Evolutionary conservation across 345 rosid genomes (phyloP), one percentile per base, ranked within the genome.

Genomic region (Eucalyptus viminalis): DNA sequence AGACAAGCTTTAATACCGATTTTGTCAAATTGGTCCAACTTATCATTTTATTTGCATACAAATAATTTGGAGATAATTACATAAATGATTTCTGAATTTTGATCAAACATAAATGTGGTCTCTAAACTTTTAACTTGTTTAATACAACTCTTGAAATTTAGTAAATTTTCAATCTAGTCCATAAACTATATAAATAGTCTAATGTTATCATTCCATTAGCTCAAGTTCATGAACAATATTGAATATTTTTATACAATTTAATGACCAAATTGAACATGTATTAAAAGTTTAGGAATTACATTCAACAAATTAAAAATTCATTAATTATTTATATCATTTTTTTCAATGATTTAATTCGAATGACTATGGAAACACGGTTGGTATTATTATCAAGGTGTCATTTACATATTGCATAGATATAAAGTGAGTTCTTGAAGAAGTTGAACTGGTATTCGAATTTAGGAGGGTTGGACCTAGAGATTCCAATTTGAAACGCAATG

Each of bases 61-160:
- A 29, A 62, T 62, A 29, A 62, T 29, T 29, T 1, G 1, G 8
- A 13, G 15, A 60, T 25, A 60, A 60, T 60, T 60, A 12, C 31
- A 60, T 12, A 60, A 60, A 27, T 60, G 14, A 6, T 25, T 6
- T 11, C 0, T 12, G 0, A 60, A 27, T 6, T 60, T 60, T 60
- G 4, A 11, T 0, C 2, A 27, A 29, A 62, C 5, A 27, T 62
- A 29, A 29, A 6, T 62, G 14, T 3, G 8, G 15, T 62, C 2
- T 13, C 0, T 62, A 1, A 62, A 62, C 0, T 62, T 13, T 27
- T 29, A 27, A 12, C 0, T 27, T 27, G 4, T 62, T 62, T 13
- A 13, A 62, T 27, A 3, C 15, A 6, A 6, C 14, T 29, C 7
- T 29, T 27, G 4, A 27, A 11, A 27, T 27, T 62, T 62, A 27